Percentiles rank a stretch among this genome's conserved stretches.
Conservation (phyloP, 2,329 filamentous ascomycete genomes). For the Fusarium pseudocircinatum region DNA sequence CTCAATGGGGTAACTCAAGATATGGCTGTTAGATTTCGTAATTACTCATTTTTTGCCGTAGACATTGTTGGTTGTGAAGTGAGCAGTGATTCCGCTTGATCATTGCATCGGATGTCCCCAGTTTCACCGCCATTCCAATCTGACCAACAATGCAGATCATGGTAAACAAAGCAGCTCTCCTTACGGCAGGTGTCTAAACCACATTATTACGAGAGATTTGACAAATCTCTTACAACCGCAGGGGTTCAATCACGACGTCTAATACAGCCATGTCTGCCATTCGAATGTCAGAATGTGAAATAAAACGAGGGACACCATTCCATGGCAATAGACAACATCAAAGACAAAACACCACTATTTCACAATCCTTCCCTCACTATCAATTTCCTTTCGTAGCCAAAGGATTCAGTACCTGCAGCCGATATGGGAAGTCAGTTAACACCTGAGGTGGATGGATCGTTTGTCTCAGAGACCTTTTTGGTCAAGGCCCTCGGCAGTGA, state of each 20-base stretch:
- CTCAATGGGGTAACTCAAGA: rapidly evolving
- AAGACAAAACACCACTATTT: not conserved
- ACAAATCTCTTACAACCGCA: not conserved
- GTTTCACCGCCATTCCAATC: not conserved
- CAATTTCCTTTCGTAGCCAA: rapidly evolving
- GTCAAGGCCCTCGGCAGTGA: not conserved
- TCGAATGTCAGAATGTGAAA: not conserved
- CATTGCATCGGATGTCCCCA: not conserved
- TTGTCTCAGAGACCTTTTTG: not conserved
- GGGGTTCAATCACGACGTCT: not conserved
- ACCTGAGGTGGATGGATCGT: not conserved
- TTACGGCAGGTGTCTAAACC: not conserved
- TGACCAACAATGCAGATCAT: not conserved
- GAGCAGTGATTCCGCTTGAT: not conserved
- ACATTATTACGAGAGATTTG: not conserved
- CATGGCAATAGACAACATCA: not conserved
- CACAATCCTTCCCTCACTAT: not conserved
- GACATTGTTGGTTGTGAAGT: not conserved
- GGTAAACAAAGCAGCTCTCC: not conserved
- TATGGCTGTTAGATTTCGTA: not conserved
- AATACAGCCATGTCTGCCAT: rapidly evolving
- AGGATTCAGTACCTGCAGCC: not conserved
- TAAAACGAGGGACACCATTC: not conserved
- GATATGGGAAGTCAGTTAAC: not conserved
- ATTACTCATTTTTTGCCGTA: not conserved